These are phyloP conservation scores for Paraleonurus japonicus DNA, from an alignment of 257 asterid species.

Conservation along the genomic window DNA sequence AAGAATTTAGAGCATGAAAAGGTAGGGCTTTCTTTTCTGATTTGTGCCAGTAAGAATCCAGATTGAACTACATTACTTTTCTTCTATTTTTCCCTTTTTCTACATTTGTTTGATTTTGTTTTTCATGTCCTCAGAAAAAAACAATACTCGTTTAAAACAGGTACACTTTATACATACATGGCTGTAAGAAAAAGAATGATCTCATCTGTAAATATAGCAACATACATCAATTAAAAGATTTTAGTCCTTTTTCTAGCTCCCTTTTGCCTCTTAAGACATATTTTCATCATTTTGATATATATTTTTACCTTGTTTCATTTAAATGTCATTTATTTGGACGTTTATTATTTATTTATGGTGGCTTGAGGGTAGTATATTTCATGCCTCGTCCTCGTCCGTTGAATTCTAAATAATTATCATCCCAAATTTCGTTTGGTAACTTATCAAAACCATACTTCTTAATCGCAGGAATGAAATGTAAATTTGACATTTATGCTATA, in stretches of 20 bases:
- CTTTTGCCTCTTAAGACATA: neutral
- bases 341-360: too few species aligned
- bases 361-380: too few species aligned
- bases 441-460: neutral
- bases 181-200: neutral
- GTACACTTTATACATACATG: neutral
- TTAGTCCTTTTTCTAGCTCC: neutral
- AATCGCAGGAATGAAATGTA: neutral
- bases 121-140: neutral
- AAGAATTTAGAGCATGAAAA: slow-evolving; percentile 40
- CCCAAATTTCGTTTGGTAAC: neutral
- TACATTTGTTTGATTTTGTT: neutral
- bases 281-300: neutral
- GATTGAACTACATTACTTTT: slow-evolving; percentile 23
- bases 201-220: neutral
- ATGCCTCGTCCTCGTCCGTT: neutral
- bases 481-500: neutral
- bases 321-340: too few species aligned
- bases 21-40: slow-evolving; percentile 59
- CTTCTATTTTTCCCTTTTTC: neutral
- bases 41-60: slow-evolving; percentile 64
- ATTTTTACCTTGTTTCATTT: neutral
- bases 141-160: neutral
- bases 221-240: neutral
- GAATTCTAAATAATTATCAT: too few species aligned